A percentile compares a stretch with the other conserved stretches of the same genome.
phyloP scores from a whole-genome alignment of 208 protist genomes.

The Zelonia costaricensis region DNA sequence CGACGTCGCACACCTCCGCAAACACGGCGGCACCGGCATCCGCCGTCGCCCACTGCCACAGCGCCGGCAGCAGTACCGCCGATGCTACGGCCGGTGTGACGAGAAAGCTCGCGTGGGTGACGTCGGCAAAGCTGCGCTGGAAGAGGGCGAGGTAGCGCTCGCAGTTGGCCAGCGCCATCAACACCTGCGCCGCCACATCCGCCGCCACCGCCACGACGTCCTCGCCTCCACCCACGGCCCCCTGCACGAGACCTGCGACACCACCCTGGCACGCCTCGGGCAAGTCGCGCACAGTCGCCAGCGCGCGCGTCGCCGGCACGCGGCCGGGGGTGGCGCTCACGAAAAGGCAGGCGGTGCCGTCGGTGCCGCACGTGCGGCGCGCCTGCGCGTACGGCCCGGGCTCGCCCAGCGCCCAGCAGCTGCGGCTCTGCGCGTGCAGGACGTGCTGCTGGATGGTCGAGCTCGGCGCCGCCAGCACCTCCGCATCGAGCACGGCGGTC shows the following conservation, averaged over 20 bases:
- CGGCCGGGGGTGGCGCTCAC: conserved; percentile 44
- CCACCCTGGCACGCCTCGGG: background rate
- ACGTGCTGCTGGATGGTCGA: conserved; percentile 15
- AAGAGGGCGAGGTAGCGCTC: conserved; percentile 46
- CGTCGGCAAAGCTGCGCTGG: background rate
- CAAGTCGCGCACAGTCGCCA: conserved; percentile 34
- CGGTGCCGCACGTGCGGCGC: conserved; percentile 15
- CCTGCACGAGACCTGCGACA: background rate
- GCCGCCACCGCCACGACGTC: background rate
- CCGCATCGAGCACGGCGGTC: background rate
- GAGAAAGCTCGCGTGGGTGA: conserved; percentile 30
- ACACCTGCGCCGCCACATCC: conserved; percentile 48
- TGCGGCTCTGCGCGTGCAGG: conserved; percentile 92
- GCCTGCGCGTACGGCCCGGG: conserved; percentile 88
- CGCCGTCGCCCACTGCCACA: conserved; percentile 44
- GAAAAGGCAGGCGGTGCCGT: conserved; percentile 7
- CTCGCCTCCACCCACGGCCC: background rate
- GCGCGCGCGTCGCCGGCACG: conserved; percentile 35
- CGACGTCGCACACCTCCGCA: conserved; percentile 6
- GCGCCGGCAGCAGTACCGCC: conserved; percentile 19
- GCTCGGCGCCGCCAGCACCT: conserved; percentile 24
- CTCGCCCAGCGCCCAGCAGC: conserved; percentile 88
- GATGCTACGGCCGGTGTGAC: conserved; percentile 22
- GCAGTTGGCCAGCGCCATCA: conserved; percentile 66
- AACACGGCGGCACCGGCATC: conserved; percentile 10